Percentiles rank a stretch among this genome's conserved stretches.
Evolutionary conservation across 1,284 basidiomycete genomes (phyloP).

Genomic region (Boletus holoroseus): DNA sequence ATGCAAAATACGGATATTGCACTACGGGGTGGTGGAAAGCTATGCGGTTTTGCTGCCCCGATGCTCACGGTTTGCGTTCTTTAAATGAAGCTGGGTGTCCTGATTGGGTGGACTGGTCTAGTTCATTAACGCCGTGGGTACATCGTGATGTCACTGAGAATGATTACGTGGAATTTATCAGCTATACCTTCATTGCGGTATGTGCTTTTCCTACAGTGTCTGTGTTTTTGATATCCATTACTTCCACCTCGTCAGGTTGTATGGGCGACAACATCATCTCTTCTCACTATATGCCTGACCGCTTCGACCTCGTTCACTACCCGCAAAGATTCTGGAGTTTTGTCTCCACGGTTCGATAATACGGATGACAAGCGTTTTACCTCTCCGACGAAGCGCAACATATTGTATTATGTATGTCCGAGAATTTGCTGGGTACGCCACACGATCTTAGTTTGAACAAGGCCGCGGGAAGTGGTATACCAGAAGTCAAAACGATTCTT

Average conservation of each 20-base stretch:
- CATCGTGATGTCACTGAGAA: constrained; percentile 24
- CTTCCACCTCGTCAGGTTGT: constrained; percentile 43
- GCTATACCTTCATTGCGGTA: constrained; percentile 77
- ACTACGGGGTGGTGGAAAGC: constrained; percentile 65
- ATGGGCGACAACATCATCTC: constrained; percentile 66
- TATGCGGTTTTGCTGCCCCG: constrained; percentile 76
- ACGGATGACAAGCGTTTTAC: constrained; percentile 25
- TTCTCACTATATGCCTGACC: constrained; percentile 84
- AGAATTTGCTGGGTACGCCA: constrained; percentile 9
- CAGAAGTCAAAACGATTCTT: constrained; percentile 95
- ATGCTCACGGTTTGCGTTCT: constrained; percentile 28
- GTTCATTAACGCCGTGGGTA: constrained; percentile 36
- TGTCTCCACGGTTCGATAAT: constrained; percentile 46
- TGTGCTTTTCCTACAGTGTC: constrained; percentile 28
- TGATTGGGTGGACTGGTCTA: constrained; percentile 75
- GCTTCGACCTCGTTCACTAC: constrained; percentile 85
- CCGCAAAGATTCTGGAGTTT: constrained; percentile 77
- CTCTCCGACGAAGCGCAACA: constrained; percentile 50
- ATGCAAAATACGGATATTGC: constrained; percentile 91
- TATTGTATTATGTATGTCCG: constrained; percentile 73
- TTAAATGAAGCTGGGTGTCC: constrained; percentile 47
- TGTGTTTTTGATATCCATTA: constrained; percentile 4
- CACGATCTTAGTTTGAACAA: constrained; percentile 31
- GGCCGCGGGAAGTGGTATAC: constrained; percentile 95
- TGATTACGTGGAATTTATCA: constrained; percentile 60